Conservation (phyloP, 2,329 filamentous ascomycete genomes). For the Fusarium sp. region DNA sequence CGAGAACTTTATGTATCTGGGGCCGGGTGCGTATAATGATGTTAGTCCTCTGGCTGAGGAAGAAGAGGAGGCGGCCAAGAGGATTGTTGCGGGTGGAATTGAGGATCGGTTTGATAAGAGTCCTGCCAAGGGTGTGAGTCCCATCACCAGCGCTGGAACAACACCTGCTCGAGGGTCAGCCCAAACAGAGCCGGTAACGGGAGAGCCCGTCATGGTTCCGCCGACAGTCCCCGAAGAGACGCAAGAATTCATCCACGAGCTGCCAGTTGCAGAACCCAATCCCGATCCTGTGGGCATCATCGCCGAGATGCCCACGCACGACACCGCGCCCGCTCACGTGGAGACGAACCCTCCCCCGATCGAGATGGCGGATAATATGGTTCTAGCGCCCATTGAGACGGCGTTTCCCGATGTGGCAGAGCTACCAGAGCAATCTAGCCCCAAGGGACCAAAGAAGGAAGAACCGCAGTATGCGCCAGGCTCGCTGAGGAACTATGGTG, state of each 20-base stretch:
- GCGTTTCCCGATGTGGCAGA: slow-evolving; percentile 52
- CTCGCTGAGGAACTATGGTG: slow-evolving; percentile 24
- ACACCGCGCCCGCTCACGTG: slow-evolving; percentile 58
- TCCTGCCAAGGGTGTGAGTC: slow-evolving; percentile 48
- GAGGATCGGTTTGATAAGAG: slow-evolving; percentile 34
- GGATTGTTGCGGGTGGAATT: slow-evolving; percentile 46
- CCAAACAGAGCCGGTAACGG: slow-evolving; percentile 19
- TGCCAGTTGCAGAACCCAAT: slow-evolving; percentile 47
- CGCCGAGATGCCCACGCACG: slow-evolving; percentile 64
- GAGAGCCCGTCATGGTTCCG: slow-evolving; percentile 36
- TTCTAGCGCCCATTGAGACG: slow-evolving; percentile 57
- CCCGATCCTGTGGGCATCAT: slow-evolving; percentile 62
- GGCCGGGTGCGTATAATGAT: slow-evolving; percentile 62
- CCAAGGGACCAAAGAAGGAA: slow-evolving; percentile 47
- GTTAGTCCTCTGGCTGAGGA: slow-evolving; percentile 61
- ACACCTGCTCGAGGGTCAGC: slow-evolving; percentile 49
- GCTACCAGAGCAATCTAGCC: slow-evolving; percentile 55
- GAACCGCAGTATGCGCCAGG: slow-evolving; percentile 37
- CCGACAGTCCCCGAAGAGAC: slow-evolving; percentile 43
- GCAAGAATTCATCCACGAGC: slow-evolving; percentile 48
- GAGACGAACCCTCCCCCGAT: slow-evolving; percentile 63
- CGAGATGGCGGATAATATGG: slow-evolving; percentile 60
- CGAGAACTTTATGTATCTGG: slow-evolving; percentile 69
- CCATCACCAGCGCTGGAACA: slow-evolving; percentile 48
- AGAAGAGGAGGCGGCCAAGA: slow-evolving; percentile 55